Conservation (phyloP, 2,329 filamentous ascomycete species). For the Sporothrix sp. region DNA sequence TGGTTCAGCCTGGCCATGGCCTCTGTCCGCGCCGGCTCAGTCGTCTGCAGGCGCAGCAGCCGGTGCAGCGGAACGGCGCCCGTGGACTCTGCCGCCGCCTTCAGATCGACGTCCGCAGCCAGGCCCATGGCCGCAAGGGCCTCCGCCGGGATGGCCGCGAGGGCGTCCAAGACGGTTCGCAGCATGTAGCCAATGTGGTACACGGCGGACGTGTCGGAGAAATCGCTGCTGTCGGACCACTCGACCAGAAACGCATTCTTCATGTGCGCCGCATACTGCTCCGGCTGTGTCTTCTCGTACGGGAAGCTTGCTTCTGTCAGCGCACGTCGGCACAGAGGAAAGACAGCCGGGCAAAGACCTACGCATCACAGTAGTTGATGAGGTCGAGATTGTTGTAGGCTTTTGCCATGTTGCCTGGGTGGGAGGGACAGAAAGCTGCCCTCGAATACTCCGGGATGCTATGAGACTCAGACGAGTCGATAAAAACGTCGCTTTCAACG, state of each 20-base stretch:
- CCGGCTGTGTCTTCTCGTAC: constrained; percentile 53
- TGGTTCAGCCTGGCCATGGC: constrained; percentile 46
- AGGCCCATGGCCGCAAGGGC: constrained; percentile 48
- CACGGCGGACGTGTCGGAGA: constrained; percentile 25
- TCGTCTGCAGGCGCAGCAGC: constrained; percentile 45
- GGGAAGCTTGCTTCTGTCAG: constrained; percentile 54
- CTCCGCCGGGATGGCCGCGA: constrained; percentile 44
- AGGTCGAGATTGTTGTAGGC: constrained; percentile 20
- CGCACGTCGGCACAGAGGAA: neutral
- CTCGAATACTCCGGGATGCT: too few relatives aligned
- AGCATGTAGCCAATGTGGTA: constrained; percentile 51
- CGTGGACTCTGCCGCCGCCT: constrained; percentile 21
- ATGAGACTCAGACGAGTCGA: too few relatives aligned
- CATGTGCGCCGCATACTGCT: constrained; percentile 44
- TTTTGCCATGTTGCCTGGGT: constrained; percentile 11
- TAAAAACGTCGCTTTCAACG: too few relatives aligned
- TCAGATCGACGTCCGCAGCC: constrained; percentile 32
- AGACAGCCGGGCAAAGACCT: constrained; percentile 7
- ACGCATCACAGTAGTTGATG: constrained; percentile 20
- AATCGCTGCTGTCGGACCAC: constrained; percentile 53
- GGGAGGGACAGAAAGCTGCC: too few relatives aligned
- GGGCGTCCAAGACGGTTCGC: constrained; percentile 38
- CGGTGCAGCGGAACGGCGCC: constrained; percentile 56
- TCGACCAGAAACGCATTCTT: constrained; percentile 58
- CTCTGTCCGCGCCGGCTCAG: constrained; percentile 52